phyloP scores from a whole-genome alignment of 2,329 filamentous ascomycete genomes.

The Colletotrichum sansevieriae region DNA sequence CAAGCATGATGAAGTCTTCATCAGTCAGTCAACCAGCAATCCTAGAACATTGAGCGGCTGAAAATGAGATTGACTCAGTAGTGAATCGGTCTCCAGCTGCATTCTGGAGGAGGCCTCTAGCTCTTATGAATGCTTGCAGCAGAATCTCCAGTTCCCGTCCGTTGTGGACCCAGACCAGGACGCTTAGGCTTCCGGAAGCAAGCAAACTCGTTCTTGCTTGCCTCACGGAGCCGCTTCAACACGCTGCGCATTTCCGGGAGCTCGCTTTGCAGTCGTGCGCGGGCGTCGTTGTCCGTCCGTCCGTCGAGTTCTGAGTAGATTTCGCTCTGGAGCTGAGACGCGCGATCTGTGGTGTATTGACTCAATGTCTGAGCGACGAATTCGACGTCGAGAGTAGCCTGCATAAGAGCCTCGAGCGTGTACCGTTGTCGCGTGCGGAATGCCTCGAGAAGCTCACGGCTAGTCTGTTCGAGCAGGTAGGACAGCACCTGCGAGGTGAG shows the following conservation, averaged over 20 bases:
- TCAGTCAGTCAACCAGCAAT: background rate
- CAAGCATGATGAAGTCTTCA: background rate
- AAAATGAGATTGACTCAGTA: conserved; percentile 9
- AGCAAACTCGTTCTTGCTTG: conserved; percentile 87
- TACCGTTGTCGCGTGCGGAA: conserved; percentile 79
- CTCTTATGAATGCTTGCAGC: conserved; percentile 44
- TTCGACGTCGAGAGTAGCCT: conserved; percentile 96
- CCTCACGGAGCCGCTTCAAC: conserved; percentile 85
- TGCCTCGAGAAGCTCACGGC: conserved; percentile 82
- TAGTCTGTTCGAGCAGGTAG: conserved; percentile 86
- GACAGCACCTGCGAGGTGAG: conserved; percentile 87
- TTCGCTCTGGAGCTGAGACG: conserved; percentile 84
- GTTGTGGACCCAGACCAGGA: conserved; percentile 49
- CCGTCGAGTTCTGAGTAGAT: conserved; percentile 93
- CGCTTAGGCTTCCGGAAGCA: conserved; percentile 79
- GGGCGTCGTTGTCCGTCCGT: conserved; percentile 88
- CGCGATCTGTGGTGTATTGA: conserved; percentile 88
- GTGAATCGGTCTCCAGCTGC: conserved; percentile 23
- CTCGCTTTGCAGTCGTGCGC: conserved; percentile 84
- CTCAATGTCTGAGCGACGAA: conserved; percentile 95
- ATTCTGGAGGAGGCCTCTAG: conserved; percentile 39
- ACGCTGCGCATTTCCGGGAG: conserved; percentile 89
- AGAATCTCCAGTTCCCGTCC: conserved; percentile 52
- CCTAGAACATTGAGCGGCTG: background rate
- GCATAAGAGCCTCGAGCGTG: conserved; percentile 87